Base-by-base conservation (phyloP, 2,329 filamentous ascomycete genomes). In the Macrophomina tecta region DNA sequence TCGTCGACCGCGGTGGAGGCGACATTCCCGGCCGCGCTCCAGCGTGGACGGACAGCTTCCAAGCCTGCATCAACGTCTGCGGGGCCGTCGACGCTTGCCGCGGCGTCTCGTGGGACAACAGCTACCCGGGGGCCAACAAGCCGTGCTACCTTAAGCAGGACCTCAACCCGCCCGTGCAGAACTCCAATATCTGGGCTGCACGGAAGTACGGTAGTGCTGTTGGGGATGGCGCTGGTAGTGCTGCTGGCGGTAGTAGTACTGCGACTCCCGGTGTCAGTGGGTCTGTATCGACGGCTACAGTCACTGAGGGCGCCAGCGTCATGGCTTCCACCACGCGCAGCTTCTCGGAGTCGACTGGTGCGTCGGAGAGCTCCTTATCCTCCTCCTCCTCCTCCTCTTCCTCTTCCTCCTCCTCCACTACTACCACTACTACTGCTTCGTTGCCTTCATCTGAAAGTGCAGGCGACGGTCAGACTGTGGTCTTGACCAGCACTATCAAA, bases 121-220 rank as follows among this genome's bases (percentile, higher is more conserved):
- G 32, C 23, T 55, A 55, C 52, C 4, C 14, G 32, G 32, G 16
- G 12, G 30, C 16, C 23, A 14, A 14, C 56, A 46, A 46, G 56
- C 45, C 58, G 3, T 62, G 58, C 58, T 51, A 62, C 18, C 40
- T 62, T 14, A 62, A 62, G 45, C 18, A 62, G 12, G 11, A 28
- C 4, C 7, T 28, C 28, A 51, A 36, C 23, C 42, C 16, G 30
- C 30, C 23, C 12, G 14, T n/a, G 52, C 16, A 34, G 23, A 55
- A 55, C 6, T 5, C 1, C 32, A 55, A 38, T 11, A 16, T 55
- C 11, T 55, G 52, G 52, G 52, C 32, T 28, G 52, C 52, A 23
- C 23, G 23, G 23, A 23, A 23, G 23, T 23, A 23, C 3, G 23
- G 52, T n/a, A n/a, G 30, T 4, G 12, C n/a, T 6, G 49, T 6